Evolutionary conservation across 23 red algal species (phyloP).

Genomic region (Chondrus crispus): DNA sequence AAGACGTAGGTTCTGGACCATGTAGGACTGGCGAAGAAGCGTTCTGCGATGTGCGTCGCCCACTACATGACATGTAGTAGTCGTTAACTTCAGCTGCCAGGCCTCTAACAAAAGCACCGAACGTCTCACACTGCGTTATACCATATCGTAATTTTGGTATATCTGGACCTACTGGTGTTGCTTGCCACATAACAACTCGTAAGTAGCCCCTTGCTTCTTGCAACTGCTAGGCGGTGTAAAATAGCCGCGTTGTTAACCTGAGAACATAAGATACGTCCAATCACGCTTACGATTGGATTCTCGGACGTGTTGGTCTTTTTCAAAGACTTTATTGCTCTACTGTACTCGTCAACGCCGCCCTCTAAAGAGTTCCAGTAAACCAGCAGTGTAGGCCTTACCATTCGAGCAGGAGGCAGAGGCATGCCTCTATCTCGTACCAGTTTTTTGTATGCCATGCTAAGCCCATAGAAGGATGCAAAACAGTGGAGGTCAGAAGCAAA

Average conservation of each 20-base stretch:
- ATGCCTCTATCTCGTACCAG: neutral
- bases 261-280: neutral
- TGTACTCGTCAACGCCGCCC: neutral
- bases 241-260: neutral
- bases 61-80: neutral
- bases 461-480: neutral
- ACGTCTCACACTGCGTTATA: neutral
- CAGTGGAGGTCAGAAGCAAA: neutral
- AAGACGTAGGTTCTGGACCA: no score
- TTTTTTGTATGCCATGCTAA: neutral
- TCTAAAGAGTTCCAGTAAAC: neutral
- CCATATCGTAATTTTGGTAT: neutral
- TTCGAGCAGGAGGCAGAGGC: neutral
- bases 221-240: neutral
- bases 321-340: neutral
- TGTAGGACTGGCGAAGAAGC: neutral
- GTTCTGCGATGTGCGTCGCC: no score
- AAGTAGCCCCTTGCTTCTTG: neutral
- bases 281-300: slow-evolving; percentile 17
- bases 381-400: neutral
- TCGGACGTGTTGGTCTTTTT: neutral
- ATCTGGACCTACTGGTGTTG: neutral
- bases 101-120: neutral
- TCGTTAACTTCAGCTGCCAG: neutral
- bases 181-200: neutral